Base-by-base conservation (phyloP, 2,329 filamentous ascomycete genomes). In the Fusarium palustre region DNA sequence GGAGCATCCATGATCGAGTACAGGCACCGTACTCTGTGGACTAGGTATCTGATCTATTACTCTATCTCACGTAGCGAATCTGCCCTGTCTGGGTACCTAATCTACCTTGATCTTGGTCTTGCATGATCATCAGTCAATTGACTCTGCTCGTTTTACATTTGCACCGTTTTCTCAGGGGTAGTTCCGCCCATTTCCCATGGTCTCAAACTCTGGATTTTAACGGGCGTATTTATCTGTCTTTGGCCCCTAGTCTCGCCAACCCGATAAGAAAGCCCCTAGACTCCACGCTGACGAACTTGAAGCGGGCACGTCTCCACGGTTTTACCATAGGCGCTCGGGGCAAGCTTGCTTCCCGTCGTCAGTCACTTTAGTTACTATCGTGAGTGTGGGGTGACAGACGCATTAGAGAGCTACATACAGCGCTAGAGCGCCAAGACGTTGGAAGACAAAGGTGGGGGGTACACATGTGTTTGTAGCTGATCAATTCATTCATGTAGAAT, bases 61-160 rank as follows among this genome's bases (percentile, higher is more conserved):
- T 52, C 11, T 64, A 64, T 34, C 38, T 36, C 54, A 64, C 43
- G 38, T 55, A 63, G 28, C 45, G 59, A 64, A 64, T 58, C 50
- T 33, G 36, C 54, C 57, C 38, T 31, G 41, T 53, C 42, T 39
- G 55, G 33, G 33, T 34, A 20, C n/a, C n/a, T 39, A 39, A 61
- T 57, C 41, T 67, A 31, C 54, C 49, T 28, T 42, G 54, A 64
- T 55, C 36, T 64, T 67, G 60, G 25, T 56, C 39, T 49, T 69
- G 61, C 66, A 70, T 69, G 66, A 70, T 70, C 54, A 69, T 69
- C 67, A 70, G 54, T 46, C 53, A 70, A 63, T 70, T 64, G 58
- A 39, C 58, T 64, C 39, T 54, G 34, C 46, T 25, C 31, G 34
- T 33, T 53, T 52, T 34, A 38, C 24, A 30, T 36, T 61, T 38